A percentile compares a stretch with the other conserved stretches of the same genome.
Evolutionary conservation across 176 grass and related monocot species (phyloP).

Genomic region (Cenchrus fungigraminus): DNA sequence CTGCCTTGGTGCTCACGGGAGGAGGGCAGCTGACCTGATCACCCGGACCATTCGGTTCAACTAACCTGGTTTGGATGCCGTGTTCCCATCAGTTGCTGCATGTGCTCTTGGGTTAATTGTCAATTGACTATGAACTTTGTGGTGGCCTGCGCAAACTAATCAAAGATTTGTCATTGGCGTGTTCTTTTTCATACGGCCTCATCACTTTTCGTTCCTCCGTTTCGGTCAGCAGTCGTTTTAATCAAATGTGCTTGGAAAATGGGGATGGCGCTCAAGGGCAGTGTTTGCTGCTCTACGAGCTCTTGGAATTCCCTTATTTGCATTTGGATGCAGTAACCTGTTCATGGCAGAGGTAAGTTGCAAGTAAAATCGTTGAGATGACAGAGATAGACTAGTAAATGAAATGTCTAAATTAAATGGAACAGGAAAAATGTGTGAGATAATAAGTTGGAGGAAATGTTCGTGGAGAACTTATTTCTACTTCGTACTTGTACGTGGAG

Average conservation of each 20-base stretch:
- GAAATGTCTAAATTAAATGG: background rate
- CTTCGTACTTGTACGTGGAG: background rate
- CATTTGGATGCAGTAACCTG: too few relatives aligned
- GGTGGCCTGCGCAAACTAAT: slow-evolving; percentile 34
- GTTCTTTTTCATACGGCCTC: too few relatives aligned
- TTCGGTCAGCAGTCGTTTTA: background rate
- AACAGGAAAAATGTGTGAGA: background rate
- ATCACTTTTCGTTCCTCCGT: background rate
- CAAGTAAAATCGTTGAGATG: background rate
- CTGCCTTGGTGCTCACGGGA: background rate
- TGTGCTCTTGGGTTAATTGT: slow-evolving; percentile 25
- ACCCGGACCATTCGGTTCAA: slow-evolving; percentile 10
- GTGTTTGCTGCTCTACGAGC: background rate
- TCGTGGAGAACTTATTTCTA: background rate
- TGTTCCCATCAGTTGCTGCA: slow-evolving; percentile 19
- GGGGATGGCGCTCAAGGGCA: background rate
- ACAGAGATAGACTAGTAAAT: background rate
- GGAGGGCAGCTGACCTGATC: slow-evolving; percentile 27
- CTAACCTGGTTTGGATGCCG: slow-evolving; percentile 13
- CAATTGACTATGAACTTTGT: background rate
- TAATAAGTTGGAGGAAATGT: background rate
- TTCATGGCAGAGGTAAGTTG: background rate
- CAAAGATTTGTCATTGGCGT: background rate
- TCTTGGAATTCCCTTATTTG: background rate
- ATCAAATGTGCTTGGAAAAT: too few relatives aligned